Percentiles rank a stretch among this genome's conserved stretches.
These are phyloP conservation scores for Xylaria sp. DNA, from an alignment of 2,329 filamentous ascomycete genomes.

Conservation along the genomic window DNA sequence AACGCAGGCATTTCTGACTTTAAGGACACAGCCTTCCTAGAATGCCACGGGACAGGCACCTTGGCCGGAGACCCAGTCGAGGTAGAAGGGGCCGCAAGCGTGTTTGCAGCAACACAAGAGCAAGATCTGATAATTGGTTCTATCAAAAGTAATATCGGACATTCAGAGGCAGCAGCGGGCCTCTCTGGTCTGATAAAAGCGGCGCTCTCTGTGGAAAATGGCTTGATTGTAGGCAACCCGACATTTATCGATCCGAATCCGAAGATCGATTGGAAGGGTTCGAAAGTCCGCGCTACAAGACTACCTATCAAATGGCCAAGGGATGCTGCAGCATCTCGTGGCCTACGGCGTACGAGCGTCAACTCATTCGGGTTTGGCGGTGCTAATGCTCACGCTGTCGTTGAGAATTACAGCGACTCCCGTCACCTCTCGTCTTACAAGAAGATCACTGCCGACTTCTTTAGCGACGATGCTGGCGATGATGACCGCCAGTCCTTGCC, in stretches of 20 bases:
- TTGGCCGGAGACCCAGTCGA: conserved; percentile 20
- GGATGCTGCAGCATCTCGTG: background rate
- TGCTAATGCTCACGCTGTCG: conserved; percentile 48
- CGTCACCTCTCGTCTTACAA: conserved; percentile 27
- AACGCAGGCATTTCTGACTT: background rate
- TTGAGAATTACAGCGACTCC: conserved; percentile 35
- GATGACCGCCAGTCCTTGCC: conserved; percentile 40
- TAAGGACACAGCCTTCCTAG: conserved; percentile 7
- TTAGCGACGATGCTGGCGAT: conserved; percentile 25
- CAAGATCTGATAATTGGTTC: conserved; percentile 10
- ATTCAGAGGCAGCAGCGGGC: conserved; percentile 23
- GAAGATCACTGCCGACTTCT: conserved; percentile 23
- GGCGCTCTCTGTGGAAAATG: conserved; percentile 12
- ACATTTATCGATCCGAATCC: conserved; percentile 25
- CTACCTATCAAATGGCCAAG: conserved; percentile 41
- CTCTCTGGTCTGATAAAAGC: conserved; percentile 25
- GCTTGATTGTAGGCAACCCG: conserved; percentile 14
- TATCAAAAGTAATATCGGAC: conserved; percentile 25
- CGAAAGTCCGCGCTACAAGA: conserved; percentile 32
- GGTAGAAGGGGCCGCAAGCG: background rate
- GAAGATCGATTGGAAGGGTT: conserved; percentile 22
- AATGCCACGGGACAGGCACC: conserved; percentile 24
- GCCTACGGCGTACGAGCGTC: conserved; percentile 43
- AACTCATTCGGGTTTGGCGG: conserved; percentile 53
- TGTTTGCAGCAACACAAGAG: conserved; percentile 8